Base-by-base conservation (phyloP, 2,329 filamentous ascomycete genomes). In the Fusarium algeriense region DNA sequence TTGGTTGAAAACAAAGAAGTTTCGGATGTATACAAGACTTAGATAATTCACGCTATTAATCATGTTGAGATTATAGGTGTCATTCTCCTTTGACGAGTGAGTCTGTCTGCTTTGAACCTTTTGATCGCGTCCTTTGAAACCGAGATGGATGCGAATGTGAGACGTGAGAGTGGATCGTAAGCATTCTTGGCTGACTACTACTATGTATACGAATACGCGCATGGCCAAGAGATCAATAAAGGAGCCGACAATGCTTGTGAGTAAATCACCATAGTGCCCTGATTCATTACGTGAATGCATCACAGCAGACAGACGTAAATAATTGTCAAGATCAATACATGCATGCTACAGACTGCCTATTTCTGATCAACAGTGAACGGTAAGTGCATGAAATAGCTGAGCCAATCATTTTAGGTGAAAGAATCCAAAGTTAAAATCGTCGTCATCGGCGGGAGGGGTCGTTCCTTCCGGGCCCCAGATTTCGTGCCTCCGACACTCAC, bases 391-490 rank as follows among this genome's bases (percentile, higher is more conserved):
- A 30, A 41, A 15, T n/a, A 60, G 60, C 38, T 60, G 26, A 43
- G 34, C 54, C 60, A 68, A 69, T 65, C 41, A 53, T 5, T 12
- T 26, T 28, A 5, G 20, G 30, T 19, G 28, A 55, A 55, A n/a
- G 28, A 35, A 56, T 19, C n/a, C 34, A 32, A 45, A 35, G 40
- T 46, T 20, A 15, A 40, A 50, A 45, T 62, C 68, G 53, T 67
- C 64, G 64, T 67, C 64, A 67, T 67, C 44, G 49, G 48, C n/a
- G 44, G 43, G 62, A 65, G 62, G 38, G 62, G 60, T 58, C 43
- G 26, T 43, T 50, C 48, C 46, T 44, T 59, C 60, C 60, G 37
- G 66, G 66, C 62, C 70, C 70, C 70, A 57, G 70, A 70, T 63
- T 50, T 73, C 26, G 37, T 57, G 55, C 53, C 54, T 53, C 52